Evolutionary conservation across 306 rosid genomes (phyloP), one percentile per base, ranked within the genome.

Genomic region (Luffa acutangula): DNA sequence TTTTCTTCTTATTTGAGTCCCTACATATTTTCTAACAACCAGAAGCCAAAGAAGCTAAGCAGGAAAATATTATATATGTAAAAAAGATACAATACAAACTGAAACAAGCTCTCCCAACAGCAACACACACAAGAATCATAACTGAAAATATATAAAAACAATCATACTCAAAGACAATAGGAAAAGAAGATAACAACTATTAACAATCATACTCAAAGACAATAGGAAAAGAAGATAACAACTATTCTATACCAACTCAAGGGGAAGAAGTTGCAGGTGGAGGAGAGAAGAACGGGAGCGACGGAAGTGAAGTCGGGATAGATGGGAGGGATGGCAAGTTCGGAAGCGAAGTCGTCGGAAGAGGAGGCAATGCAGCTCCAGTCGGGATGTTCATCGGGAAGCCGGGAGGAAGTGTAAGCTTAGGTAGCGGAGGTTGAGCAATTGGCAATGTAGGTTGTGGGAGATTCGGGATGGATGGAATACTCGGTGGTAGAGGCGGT

Each of bases 221-320:
- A 12, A 34, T 46, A 53, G 46, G 2, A 15, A 75, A n/a, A n/a
- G n/a, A n/a, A 41, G 18, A 59, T 33, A 59, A 65, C 65, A 48
- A 51, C 25, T 72, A 46, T 21, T 31, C 42, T 72, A 51, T 41
- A 78, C 53, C 5, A 18, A 13, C 76, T 79, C 64, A 79, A 79
- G 81, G 81, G 76, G 63, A 43, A 39, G 81, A 17, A 51, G 76
- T 65, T 65, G 76, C 72, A 51, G 76, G 81, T 65, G 81, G 81
- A 66, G 81, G 81, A 79, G 81, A 36, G 48, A 65, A n/a, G 64
- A 65, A 79, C 2, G 81, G 76, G 39, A 79, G 33, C 2, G 63
- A 78, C 0, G 81, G 81, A 66, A 79, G 12, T 39, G 76, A 15
- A 31, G 62, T 11, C 14, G 75, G 64, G 60, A 62, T 78, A 1